Conservation (phyloP, 352 stramenopile genomes). For the Pythium coloratum region DNA sequence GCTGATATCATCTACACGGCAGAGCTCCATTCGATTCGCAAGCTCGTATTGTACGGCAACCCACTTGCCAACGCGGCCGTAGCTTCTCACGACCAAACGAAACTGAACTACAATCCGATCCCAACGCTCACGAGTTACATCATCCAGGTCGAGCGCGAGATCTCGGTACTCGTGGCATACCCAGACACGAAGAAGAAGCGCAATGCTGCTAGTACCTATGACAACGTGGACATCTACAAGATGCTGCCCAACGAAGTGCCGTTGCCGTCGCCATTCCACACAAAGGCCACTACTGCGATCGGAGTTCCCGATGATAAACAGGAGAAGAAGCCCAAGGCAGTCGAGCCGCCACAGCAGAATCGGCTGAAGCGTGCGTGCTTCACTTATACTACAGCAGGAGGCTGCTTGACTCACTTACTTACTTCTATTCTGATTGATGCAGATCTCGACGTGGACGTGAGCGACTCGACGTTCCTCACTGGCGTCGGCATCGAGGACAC, state of each 20-base stretch:
- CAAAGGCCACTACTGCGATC: slow-evolving; percentile 34
- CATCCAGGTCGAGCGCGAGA: slow-evolving; percentile 16
- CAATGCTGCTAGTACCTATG: slow-evolving; percentile 44
- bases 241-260: slow-evolving; percentile 69
- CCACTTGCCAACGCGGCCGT: slow-evolving; percentile 61
- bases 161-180: slow-evolving; percentile 60
- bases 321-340: neutral
- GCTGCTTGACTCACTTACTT: neutral
- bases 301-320: slow-evolving; percentile 16
- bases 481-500: slow-evolving; percentile 72
- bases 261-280: slow-evolving; percentile 56
- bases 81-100: slow-evolving; percentile 59
- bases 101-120: slow-evolving; percentile 71
- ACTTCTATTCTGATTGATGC: neutral
- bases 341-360: neutral
- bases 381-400: neutral
- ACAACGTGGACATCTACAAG: slow-evolving; percentile 84
- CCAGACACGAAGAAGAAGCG: slow-evolving; percentile 72
- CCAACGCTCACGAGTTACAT: slow-evolving; percentile 52
- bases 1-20: slow-evolving; percentile 41
- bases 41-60: slow-evolving; percentile 78
- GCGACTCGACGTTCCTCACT: slow-evolving; percentile 75
- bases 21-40: slow-evolving; percentile 59
- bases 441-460: slow-evolving; percentile 36
- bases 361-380: slow-evolving; percentile 10